A percentile compares a stretch with the other conserved stretches of the same genome.
These are phyloP conservation scores for Ogataea sp. DNA, from an alignment of 805 yeast species.

Conservation along the genomic window DNA sequence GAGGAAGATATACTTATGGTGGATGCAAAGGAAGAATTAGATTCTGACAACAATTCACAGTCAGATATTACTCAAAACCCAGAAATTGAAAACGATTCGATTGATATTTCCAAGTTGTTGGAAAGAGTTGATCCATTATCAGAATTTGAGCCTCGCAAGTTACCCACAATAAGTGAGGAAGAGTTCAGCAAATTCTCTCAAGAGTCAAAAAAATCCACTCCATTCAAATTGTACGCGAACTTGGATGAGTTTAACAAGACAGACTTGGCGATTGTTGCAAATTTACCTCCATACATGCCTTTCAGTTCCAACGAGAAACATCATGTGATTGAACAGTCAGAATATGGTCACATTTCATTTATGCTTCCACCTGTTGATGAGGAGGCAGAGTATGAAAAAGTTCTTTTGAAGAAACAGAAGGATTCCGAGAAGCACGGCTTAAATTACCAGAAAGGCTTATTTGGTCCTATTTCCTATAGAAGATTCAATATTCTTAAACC, in stretches of 20 bases:
- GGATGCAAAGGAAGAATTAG: neutral
- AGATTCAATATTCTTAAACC: constrained; percentile 66
- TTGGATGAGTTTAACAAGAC: constrained; percentile 33
- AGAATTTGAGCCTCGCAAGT: constrained; percentile 20
- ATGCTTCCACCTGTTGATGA: constrained; percentile 60
- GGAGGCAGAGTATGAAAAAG: constrained; percentile 49
- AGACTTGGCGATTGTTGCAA: constrained; percentile 39
- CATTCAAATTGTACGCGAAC: constrained; percentile 40
- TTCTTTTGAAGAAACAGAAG: constrained; percentile 40
- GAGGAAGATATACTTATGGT: constrained; percentile 1
- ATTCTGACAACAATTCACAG: neutral
- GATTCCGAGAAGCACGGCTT: constrained; percentile 32
- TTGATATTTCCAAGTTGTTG: constrained; percentile 30
- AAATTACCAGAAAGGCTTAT: constrained; percentile 46
- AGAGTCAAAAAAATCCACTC: constrained; percentile 13
- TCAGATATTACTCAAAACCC: neutral
- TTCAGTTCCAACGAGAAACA: constrained; percentile 30
- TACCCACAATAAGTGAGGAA: constrained; percentile 25
- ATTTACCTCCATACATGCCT: constrained; percentile 40
- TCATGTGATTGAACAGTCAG: constrained; percentile 20
- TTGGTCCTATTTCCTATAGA: constrained; percentile 41
- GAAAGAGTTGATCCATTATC: constrained; percentile 24
- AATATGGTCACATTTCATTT: constrained; percentile 52
- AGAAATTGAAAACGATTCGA: constrained; percentile 13
- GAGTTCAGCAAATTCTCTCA: constrained; percentile 12